Percentiles rank a stretch among this genome's conserved stretches.
These are phyloP conservation scores for Cetradonia linearis DNA, from an alignment of 495 filamentous ascomycete genomes.

Conservation along the genomic window DNA sequence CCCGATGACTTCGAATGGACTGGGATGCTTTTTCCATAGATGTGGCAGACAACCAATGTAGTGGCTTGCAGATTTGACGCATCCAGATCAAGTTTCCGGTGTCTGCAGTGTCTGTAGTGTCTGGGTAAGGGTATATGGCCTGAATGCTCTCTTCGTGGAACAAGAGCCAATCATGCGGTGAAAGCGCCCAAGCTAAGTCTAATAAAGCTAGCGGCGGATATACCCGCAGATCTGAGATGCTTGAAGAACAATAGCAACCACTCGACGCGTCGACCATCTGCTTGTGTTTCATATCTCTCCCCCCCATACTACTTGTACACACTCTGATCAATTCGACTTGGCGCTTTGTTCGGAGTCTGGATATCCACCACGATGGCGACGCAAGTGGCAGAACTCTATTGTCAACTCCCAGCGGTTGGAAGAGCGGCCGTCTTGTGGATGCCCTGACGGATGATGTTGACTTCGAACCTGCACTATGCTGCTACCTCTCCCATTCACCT, in stretches of 20 bases:
- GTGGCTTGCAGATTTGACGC: too few relatives aligned
- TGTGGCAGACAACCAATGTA: too few relatives aligned
- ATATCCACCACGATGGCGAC: neutral
- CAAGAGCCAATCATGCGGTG: neutral
- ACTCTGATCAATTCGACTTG: slow-evolving; percentile 3
- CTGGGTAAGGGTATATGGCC: too few relatives aligned
- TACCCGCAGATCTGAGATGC: neutral
- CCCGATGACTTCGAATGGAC: too few relatives aligned
- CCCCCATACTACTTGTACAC: neutral
- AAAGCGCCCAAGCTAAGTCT: neutral
- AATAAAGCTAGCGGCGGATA: neutral
- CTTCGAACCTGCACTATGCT: neutral
- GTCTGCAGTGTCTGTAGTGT: too few relatives aligned
- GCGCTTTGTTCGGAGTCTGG: slow-evolving; percentile 5
- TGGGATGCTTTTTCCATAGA: too few relatives aligned
- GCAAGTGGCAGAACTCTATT: neutral
- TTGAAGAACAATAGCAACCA: neutral
- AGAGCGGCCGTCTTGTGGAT: neutral
- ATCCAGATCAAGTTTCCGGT: too few relatives aligned
- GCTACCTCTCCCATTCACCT: slow-evolving; percentile 1
- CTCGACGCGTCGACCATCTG: neutral
- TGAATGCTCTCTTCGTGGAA: neutral
- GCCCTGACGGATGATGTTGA: neutral
- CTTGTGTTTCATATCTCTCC: neutral
- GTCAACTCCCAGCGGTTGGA: slow-evolving; percentile 6